Evolutionary conservation across 2,329 filamentous ascomycete species (phyloP).

Genomic region (Diaporthe batatas): DNA sequence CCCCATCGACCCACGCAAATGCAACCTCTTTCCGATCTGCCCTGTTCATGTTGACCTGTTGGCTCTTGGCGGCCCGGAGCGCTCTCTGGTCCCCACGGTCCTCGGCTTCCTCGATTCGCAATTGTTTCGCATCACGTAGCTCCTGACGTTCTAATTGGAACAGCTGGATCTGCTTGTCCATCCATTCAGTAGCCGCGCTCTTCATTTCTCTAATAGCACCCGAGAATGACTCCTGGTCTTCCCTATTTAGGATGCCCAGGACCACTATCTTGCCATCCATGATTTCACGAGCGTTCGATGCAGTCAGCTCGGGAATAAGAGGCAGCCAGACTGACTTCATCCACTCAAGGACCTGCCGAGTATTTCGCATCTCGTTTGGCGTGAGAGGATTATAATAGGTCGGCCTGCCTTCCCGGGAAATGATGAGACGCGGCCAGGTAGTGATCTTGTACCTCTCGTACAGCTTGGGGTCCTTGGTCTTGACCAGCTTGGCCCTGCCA

Average conservation of each 20-base stretch:
- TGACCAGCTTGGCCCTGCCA: constrained; percentile 88
- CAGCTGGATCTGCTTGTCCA: constrained; percentile 92
- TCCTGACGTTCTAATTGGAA: constrained; percentile 96
- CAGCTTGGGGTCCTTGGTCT: constrained; percentile 83
- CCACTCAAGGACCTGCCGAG: constrained; percentile 84
- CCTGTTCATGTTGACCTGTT: constrained; percentile 91
- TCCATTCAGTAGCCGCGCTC: constrained; percentile 96
- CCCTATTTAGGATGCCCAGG: constrained; percentile 85
- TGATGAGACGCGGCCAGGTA: constrained; percentile 94
- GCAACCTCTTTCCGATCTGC: constrained; percentile 88
- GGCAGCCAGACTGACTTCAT: constrained; percentile 98
- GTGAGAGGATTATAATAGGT: constrained; percentile 91
- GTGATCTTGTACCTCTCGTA: constrained; percentile 92
- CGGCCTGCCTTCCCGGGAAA: constrained; percentile 88
- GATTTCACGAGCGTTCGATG: constrained; percentile 91
- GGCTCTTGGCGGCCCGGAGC: constrained; percentile 87
- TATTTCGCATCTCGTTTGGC: constrained; percentile 93
- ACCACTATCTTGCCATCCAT: constrained; percentile 98
- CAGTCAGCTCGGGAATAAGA: constrained; percentile 93
- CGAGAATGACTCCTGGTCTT: constrained; percentile 82
- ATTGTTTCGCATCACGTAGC: constrained; percentile 91
- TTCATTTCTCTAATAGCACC: constrained; percentile 90
- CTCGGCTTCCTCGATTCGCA: constrained; percentile 95
- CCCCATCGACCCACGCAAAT: constrained; percentile 97
- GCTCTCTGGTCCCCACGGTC: constrained; percentile 92